phyloP scores from a whole-genome alignment of 805 yeast genomes.

The Candida xyloterini region DNA sequence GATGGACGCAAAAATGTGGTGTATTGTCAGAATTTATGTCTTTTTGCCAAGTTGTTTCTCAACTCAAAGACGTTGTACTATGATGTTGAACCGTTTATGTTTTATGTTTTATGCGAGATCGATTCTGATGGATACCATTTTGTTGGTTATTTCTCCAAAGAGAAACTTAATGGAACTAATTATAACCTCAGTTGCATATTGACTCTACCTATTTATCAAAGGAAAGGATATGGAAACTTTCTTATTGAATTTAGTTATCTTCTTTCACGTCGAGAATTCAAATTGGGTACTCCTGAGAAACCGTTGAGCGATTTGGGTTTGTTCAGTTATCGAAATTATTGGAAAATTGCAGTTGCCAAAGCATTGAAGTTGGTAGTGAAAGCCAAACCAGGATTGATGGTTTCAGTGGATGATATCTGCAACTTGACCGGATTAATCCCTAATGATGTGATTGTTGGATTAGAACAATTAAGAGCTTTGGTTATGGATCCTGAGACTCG shows the following conservation, averaged over 20 bases:
- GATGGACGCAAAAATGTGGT: slow-evolving; percentile 83
- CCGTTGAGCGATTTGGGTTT: slow-evolving; percentile 88
- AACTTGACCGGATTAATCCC: slow-evolving; percentile 79
- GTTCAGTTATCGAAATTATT: slow-evolving; percentile 79
- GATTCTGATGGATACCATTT: slow-evolving; percentile 59
- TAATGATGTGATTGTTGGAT: slow-evolving; percentile 81
- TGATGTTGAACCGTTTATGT: slow-evolving; percentile 93
- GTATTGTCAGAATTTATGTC: slow-evolving; percentile 87
- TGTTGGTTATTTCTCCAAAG: slow-evolving; percentile 94
- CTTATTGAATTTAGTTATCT: slow-evolving; percentile 87
- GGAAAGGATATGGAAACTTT: slow-evolving; percentile 86
- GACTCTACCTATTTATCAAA: slow-evolving; percentile 82
- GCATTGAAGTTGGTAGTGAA: slow-evolving; percentile 32
- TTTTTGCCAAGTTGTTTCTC: slow-evolving; percentile 82
- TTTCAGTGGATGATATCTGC: slow-evolving; percentile 62
- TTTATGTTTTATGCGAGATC: slow-evolving; percentile 76
- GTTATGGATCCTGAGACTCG: slow-evolving; percentile 43
- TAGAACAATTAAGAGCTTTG: slow-evolving; percentile 72
- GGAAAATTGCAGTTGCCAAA: slow-evolving; percentile 68
- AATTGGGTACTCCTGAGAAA: slow-evolving; percentile 91
- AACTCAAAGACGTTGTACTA: slow-evolving; percentile 90
- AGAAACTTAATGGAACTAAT: slow-evolving; percentile 67
- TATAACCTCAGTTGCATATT: slow-evolving; percentile 89
- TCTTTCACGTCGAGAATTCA: slow-evolving; percentile 68
- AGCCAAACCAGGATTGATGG: slow-evolving; percentile 2